Base-by-base conservation (phyloP, 2,329 filamentous ascomycete genomes). In the Hypoxylon sp. region DNA sequence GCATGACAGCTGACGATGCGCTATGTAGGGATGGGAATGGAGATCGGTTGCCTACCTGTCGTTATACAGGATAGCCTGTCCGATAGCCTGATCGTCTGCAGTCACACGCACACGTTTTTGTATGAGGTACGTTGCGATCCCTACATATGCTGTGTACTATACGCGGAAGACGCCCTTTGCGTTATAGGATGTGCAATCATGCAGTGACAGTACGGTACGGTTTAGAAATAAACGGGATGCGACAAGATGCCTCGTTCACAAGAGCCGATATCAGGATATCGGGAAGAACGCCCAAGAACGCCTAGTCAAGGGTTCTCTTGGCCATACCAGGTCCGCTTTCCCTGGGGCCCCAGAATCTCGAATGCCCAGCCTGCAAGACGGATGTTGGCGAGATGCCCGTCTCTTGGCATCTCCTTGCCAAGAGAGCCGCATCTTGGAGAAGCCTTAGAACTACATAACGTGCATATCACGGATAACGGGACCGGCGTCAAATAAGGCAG, bases 321-420 rank as follows among this genome's bases (percentile, higher is more conserved):
- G 65, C 54, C 39, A 48, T 60, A 54, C 54, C 61, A 69, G 57
- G 50, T 65, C 51, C 51, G 29, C 29, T n/a, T 44, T 39, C 47
- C 50, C 19, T 60, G 52, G 42, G 53, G 29, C 62, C 53, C 62
- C 57, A 31, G 61, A 65, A 70, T 65, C 61, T 57, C 46, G 39
- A 66, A 68, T 67, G 69, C 69, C 69, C 69, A 71, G 69, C 69
- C 66, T 71, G 69, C 69, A 71, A 52, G 59, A 65, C 59, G 57
- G 66, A 51, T 32, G 48, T 32, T 71, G 47, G 63, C 66, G 48
- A 67, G 69, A 71, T 69, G 63, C 55, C 63, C 54, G 56, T 51
- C 56, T 42, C 69, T 71, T 71, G 69, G 69, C 69, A 69, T 42
- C 29, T 24, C 31, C 44, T 46, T 37, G 52, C 60, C 53, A 62